These are phyloP conservation scores for Acacia melanoxylon DNA, from an alignment of 306 rosid species.

Conservation along the genomic window DNA sequence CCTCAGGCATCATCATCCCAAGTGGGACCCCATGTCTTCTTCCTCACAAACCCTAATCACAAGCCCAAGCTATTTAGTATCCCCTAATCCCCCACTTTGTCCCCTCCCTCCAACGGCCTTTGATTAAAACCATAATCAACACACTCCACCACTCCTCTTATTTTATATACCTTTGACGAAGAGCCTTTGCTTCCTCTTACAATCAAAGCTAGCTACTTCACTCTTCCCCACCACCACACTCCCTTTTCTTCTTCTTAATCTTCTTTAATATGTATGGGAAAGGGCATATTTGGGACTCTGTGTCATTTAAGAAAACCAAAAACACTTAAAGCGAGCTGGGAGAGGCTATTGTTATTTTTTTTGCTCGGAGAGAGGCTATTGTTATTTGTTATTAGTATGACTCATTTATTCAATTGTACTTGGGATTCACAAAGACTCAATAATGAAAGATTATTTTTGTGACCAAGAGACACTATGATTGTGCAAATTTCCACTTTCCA, in stretches of 20 bases:
- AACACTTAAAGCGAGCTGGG: slow-evolving; percentile 24
- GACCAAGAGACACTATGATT: slow-evolving; percentile 22
- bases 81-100: slow-evolving; percentile 13
- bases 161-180: slow-evolving; percentile 11
- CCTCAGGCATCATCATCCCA: slow-evolving; percentile 4
- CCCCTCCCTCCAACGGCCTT: slow-evolving; percentile 8
- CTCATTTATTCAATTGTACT: slow-evolving; percentile 29
- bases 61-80: neutral
- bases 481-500: slow-evolving; percentile 19
- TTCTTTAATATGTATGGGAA: slow-evolving; percentile 21
- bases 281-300: slow-evolving; percentile 38
- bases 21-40: slow-evolving; percentile 24
- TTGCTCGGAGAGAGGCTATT: slow-evolving; percentile 16
- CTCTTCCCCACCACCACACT: slow-evolving; percentile 31
- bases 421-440: slow-evolving; percentile 1
- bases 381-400: neutral
- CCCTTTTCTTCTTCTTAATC: neutral
- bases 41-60: slow-evolving; percentile 23
- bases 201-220: neutral
- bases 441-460: neutral
- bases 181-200: slow-evolving; percentile 32
- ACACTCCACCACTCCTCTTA: neutral
- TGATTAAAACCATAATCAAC: neutral
- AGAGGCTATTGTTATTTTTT: slow-evolving; percentile 7
- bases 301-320: slow-evolving; percentile 26